Percentiles rank a stretch among this genome's conserved stretches.
Evolutionary conservation across 2,329 filamentous ascomycete genomes (phyloP).

Genomic region (Dactylellina cionopaga): DNA sequence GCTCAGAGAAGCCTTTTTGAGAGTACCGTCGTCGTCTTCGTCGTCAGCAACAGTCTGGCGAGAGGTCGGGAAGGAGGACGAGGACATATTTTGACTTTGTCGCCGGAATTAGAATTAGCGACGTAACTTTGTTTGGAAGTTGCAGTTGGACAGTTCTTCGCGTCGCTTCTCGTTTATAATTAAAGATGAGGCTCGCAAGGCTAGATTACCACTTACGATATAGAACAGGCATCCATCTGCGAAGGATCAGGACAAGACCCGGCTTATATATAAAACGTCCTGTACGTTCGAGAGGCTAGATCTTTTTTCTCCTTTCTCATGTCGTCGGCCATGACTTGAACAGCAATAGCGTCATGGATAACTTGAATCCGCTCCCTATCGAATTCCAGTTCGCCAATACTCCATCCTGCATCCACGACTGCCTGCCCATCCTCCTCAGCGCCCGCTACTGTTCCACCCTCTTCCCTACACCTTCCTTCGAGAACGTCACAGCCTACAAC

Average conservation of each 20-base stretch:
- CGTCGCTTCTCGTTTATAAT: not conserved
- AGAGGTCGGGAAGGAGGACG: not conserved
- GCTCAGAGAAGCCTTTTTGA: not conserved
- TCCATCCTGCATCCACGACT: constrained; percentile 37
- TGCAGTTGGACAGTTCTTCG: not conserved
- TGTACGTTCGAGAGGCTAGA: no score
- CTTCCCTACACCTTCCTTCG: constrained; percentile 4
- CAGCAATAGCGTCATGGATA: not conserved
- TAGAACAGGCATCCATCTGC: not conserved
- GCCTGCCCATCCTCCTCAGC: constrained; percentile 39
- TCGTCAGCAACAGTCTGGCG: not conserved
- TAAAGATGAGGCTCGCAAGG: not conserved
- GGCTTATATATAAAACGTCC: no score
- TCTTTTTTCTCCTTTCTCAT: not conserved
- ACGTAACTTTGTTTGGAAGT: not conserved
- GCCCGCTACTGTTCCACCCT: constrained; percentile 37
- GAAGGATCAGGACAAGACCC: not conserved
- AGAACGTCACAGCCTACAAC: constrained; percentile 22
- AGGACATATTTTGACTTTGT: constrained; percentile 7
- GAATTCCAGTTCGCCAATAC: constrained; percentile 31
- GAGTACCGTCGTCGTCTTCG: constrained; percentile 3
- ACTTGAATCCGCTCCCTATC: constrained; percentile 37
- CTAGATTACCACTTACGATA: no score
- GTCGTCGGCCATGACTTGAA: not conserved
- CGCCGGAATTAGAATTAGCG: not conserved